A percentile compares a stretch with the other conserved stretches of the same genome.
Conservation (phyloP, 2,329 filamentous ascomycete genomes). For the Sarocladium kiliense region DNA sequence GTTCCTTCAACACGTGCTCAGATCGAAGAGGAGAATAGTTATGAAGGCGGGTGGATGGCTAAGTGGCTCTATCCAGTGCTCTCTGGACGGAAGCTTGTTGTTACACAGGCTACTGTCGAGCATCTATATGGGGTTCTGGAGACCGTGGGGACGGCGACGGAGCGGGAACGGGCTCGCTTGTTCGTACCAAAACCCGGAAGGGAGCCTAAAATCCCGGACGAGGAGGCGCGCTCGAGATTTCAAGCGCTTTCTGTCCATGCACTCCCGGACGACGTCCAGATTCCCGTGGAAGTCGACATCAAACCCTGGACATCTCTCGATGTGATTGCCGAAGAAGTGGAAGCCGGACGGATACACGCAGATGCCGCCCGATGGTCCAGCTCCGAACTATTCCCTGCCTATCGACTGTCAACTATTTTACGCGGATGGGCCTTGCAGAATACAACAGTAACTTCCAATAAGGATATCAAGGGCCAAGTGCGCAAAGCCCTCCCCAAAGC, state of each 20-base stretch:
- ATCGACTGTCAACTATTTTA: slow-evolving; percentile 34
- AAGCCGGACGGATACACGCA: slow-evolving; percentile 22
- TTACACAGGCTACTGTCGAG: slow-evolving; percentile 31
- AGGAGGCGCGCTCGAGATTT: slow-evolving; percentile 18
- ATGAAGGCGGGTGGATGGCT: slow-evolving; percentile 26
- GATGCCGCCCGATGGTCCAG: slow-evolving; percentile 21
- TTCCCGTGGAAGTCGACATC: slow-evolving; percentile 27
- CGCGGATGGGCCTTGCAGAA: slow-evolving; percentile 31
- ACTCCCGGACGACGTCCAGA: slow-evolving; percentile 25
- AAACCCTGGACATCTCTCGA: slow-evolving; percentile 21
- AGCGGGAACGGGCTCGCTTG: slow-evolving; percentile 28
- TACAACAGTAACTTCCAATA: slow-evolving; percentile 34
- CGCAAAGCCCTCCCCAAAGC: slow-evolving; percentile 14
- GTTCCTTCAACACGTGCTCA: slow-evolving; percentile 24
- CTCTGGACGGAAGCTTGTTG: slow-evolving; percentile 25
- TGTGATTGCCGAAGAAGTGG: slow-evolving; percentile 20
- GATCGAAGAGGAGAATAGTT: slow-evolving; percentile 28
- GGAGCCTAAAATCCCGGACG: not conserved
- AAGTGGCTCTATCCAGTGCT: slow-evolving; percentile 30
- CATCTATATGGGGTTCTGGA: slow-evolving; percentile 32
- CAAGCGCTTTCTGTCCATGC: slow-evolving; percentile 25
- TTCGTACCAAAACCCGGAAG: slow-evolving; percentile 23
- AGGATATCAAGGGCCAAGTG: slow-evolving; percentile 31
- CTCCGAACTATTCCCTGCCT: slow-evolving; percentile 26
- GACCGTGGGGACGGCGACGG: slow-evolving; percentile 31